Evolutionary conservation across 2,329 filamentous ascomycete genomes (phyloP), one percentile per base, ranked within the genome.

Genomic region (Aschersonia sp.): DNA sequence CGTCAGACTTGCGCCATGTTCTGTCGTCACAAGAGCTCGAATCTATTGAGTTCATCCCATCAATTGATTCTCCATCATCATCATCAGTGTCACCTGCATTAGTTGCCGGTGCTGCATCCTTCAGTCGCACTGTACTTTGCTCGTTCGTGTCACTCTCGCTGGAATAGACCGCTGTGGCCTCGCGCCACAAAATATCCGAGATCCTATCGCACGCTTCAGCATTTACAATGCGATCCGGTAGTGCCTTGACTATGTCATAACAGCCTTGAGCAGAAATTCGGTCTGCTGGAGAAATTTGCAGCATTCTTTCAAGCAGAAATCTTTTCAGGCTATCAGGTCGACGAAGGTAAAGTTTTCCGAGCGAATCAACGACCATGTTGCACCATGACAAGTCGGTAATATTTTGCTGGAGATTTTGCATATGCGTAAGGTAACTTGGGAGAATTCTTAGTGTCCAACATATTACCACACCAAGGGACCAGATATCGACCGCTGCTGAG

Each of bases 401-500:
- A 30, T 35, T 39, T 46, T 37, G 44, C 31, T 46, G 12, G 8
- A 40, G 22, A 44, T 44, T 7, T 22, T 32, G 5, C 32, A n/a
- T 44, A 37, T 44, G 41, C 30, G 43, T 30, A 22, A 32, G 44
- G 47, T 41, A 46, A 39, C 44, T 44, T 35, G 48, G 48, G n/a
- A 49, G 32, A 14, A 46, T 30, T 44, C 41, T 6, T 12, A 49
- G n/a, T 4, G n/a, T 30, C 14, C 45, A 6, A n/a, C 49, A 49
- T 41, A 49, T 50, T 4, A 95, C 87, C 2, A 95, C 87, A 10
- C 89, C 89, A 2, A 95, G 73, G 4, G 87, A 94, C 89, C 89
- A 95, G 39, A 95, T 74, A 62, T 95, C 89, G 12, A 95, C 88
- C 5, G 86, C 85, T 55, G 83, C 81, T 45, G 86, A 92, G 66